Conservation (phyloP, 2,329 filamentous ascomycete genomes). For the Fusarium drepaniforme region DNA sequence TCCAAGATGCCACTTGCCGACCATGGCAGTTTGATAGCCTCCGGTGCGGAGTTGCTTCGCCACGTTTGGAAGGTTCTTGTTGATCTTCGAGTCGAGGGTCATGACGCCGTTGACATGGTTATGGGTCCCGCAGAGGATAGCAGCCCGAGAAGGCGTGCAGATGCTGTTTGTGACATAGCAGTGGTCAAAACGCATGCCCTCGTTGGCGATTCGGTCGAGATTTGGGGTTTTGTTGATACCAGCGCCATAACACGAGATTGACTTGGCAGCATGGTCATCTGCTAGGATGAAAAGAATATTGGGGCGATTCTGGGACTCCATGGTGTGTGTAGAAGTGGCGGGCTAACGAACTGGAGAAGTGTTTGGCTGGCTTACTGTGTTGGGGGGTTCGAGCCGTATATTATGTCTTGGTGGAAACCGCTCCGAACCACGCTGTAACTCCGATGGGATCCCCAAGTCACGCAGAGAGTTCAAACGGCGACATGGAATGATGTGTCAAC, state of each 20-base stretch:
- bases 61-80: conserved; percentile 63
- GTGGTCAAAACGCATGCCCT: conserved; percentile 64
- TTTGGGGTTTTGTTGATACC: conserved; percentile 65
- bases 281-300: conserved; percentile 64
- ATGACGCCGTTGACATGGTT: conserved; percentile 66
- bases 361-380: not conserved
- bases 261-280: conserved; percentile 64
- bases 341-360: not conserved
- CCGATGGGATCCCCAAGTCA: not conserved
- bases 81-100: conserved; percentile 59
- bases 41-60: conserved; percentile 61
- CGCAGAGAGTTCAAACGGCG: not conserved
- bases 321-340: not conserved
- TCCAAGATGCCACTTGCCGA: conserved; percentile 66
- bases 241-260: conserved; percentile 61
- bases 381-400: not conserved
- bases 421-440: not conserved
- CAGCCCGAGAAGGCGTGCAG: conserved; percentile 63
- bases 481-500: not conserved
- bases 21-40: conserved; percentile 64
- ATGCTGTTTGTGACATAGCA: conserved; percentile 67
- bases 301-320: conserved; percentile 12
- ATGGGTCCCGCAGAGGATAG: conserved; percentile 62
- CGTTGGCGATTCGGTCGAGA: conserved; percentile 60
- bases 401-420: not conserved